Evolutionary conservation across 306 rosid species (phyloP).

Genomic region (Quercus dentata): DNA sequence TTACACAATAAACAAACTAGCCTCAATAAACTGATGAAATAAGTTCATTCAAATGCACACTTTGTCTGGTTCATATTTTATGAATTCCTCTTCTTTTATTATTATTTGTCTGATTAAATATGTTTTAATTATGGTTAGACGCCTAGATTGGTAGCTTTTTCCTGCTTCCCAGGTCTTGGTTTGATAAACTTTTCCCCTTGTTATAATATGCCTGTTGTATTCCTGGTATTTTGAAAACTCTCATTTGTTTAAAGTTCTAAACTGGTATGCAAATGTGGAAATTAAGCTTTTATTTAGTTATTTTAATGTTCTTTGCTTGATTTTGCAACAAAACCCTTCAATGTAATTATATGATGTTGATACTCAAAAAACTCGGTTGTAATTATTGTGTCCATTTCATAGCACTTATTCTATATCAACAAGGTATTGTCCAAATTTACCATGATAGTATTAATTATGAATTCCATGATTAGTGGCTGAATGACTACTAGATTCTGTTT

Average conservation of each 20-base stretch:
- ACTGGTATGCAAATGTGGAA: not conserved
- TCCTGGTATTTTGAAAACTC: too few species aligned
- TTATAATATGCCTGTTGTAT: too few species aligned
- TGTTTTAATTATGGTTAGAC: not conserved
- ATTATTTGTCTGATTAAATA: not conserved
- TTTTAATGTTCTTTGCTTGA: not conserved
- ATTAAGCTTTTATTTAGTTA: conserved; percentile 2
- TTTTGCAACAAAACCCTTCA: not conserved
- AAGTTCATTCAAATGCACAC: too few species aligned
- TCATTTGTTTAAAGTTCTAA: too few species aligned
- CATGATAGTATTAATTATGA: not conserved
- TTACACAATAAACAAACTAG: too few species aligned
- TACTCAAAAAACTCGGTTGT: not conserved
- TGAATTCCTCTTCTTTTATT: not conserved
- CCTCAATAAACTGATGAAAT: too few species aligned
- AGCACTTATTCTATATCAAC: not conserved
- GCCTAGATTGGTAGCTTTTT: not conserved
- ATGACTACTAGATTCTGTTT: not conserved
- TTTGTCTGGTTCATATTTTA: too few species aligned
- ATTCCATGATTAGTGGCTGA: not conserved
- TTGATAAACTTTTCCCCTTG: too few species aligned
- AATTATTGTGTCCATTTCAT: not conserved
- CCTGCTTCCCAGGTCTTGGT: not conserved
- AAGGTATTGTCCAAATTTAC: not conserved
- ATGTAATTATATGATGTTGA: not conserved